Evolutionary conservation across 2,329 filamentous ascomycete genomes (phyloP).

Genomic region (Ophiosphaerella herpotricha): DNA sequence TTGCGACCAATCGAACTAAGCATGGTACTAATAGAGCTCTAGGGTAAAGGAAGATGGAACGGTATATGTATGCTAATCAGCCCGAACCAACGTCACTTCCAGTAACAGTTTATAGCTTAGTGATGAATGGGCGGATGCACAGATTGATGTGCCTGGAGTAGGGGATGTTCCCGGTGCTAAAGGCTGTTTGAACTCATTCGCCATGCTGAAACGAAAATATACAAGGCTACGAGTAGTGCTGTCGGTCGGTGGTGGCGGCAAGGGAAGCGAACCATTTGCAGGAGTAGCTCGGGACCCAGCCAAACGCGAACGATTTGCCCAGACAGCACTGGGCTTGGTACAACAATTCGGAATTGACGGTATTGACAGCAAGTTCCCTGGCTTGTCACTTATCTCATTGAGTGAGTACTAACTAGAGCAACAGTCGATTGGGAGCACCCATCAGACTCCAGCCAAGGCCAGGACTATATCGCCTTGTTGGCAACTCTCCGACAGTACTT

Average conservation of each 20-base stretch:
- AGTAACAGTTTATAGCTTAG: slow-evolving; percentile 62
- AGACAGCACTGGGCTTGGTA: slow-evolving; percentile 68
- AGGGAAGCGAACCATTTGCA: slow-evolving; percentile 69
- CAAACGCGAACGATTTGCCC: slow-evolving; percentile 70
- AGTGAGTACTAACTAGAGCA: slow-evolving; percentile 8
- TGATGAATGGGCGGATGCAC: slow-evolving; percentile 77
- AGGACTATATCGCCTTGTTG: slow-evolving; percentile 72
- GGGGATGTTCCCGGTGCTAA: slow-evolving; percentile 40
- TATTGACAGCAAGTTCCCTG: slow-evolving; percentile 68
- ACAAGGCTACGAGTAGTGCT: slow-evolving; percentile 74
- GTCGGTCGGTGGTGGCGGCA: slow-evolving; percentile 75
- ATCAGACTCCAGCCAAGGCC: slow-evolving; percentile 66
- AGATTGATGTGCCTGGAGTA: slow-evolving; percentile 71
- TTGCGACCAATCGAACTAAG: slow-evolving; percentile 9
- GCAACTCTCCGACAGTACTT: slow-evolving; percentile 68
- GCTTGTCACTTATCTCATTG: neutral
- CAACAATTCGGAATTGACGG: slow-evolving; percentile 73
- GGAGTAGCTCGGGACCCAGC: slow-evolving; percentile 65
- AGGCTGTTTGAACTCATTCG: slow-evolving; percentile 71
- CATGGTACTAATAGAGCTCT: slow-evolving; percentile 19
- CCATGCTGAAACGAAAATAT: slow-evolving; percentile 72
- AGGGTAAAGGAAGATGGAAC: slow-evolving; percentile 73
- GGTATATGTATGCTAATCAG: slow-evolving; percentile 67
- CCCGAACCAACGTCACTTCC: slow-evolving; percentile 24
- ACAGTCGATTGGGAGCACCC: slow-evolving; percentile 84